These are phyloP conservation scores for Caloboletus firmus DNA, from an alignment of 1,284 basidiomycete species.

Conservation along the genomic window DNA sequence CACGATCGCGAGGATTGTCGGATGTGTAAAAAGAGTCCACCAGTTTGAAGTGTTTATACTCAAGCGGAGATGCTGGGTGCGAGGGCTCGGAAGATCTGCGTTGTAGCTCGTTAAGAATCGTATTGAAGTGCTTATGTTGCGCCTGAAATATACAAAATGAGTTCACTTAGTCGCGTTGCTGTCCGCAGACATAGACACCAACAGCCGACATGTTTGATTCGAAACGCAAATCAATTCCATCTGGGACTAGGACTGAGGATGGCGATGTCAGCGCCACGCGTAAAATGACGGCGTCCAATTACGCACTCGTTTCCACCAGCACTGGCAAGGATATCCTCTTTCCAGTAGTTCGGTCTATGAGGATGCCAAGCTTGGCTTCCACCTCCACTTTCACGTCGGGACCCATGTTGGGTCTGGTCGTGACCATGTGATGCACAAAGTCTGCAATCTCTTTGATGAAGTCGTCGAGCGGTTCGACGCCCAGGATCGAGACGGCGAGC, in stretches of 20 bases:
- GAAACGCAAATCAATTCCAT: conserved; percentile 67
- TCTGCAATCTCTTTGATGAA: conserved; percentile 91
- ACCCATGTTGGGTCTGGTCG: conserved; percentile 49
- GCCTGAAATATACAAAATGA: conserved; percentile 44
- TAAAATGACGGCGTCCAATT: neutral
- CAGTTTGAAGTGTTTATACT: conserved; percentile 78
- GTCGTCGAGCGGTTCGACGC: conserved; percentile 91
- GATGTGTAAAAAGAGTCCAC: conserved; percentile 79
- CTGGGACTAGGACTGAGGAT: conserved; percentile 50
- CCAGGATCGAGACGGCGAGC: conserved; percentile 86
- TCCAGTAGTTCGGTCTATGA: conserved; percentile 62
- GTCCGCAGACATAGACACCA: conserved; percentile 37
- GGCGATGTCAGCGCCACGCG: conserved; percentile 5
- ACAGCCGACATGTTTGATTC: conserved; percentile 91
- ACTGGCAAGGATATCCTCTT: conserved; percentile 72
- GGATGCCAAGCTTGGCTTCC: conserved; percentile 89
- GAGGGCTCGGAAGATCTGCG: conserved; percentile 45
- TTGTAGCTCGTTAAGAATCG: conserved; percentile 78
- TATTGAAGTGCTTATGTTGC: conserved; percentile 87
- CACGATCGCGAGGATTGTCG: conserved; percentile 48
- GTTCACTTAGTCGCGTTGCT: neutral
- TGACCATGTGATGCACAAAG: conserved; percentile 77
- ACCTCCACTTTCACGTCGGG: conserved; percentile 65
- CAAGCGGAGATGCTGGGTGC: conserved; percentile 58
- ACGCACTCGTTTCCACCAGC: conserved; percentile 85